These are phyloP conservation scores for Vitis hybrid DNA, from an alignment of 177 flowering plant species.

Conservation along the genomic window DNA sequence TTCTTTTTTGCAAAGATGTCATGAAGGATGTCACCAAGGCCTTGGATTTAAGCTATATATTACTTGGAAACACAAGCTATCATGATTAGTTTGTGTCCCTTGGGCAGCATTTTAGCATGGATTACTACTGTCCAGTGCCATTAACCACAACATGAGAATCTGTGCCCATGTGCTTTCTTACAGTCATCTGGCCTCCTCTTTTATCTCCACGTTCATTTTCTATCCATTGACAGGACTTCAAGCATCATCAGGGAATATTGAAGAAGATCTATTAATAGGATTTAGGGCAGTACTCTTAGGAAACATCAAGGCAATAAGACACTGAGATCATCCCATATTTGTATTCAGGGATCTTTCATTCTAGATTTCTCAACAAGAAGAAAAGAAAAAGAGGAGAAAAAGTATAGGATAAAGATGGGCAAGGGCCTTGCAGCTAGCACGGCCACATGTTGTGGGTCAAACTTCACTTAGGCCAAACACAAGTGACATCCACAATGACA, in stretches of 20 bases:
- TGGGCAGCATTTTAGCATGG: not conserved
- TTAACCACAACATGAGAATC: constrained; percentile 7
- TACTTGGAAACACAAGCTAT: not conserved
- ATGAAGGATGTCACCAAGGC: not conserved
- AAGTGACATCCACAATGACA: constrained; percentile 17
- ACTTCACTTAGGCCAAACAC: constrained; percentile 15
- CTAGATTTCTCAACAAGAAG: too few species aligned
- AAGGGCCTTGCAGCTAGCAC: constrained; percentile 1
- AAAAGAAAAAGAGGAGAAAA: not conserved
- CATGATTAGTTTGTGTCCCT: constrained; percentile 14
- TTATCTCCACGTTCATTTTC: not conserved
- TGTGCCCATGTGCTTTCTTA: constrained; percentile 19
- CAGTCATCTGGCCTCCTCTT: constrained; percentile 6
- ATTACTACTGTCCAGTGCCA: not conserved
- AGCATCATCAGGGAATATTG: too few species aligned
- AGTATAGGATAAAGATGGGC: constrained; percentile 4
- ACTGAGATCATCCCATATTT: constrained; percentile 3
- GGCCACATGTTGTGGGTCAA: constrained; percentile 24
- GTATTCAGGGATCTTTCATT: not conserved
- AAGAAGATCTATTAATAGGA: too few species aligned
- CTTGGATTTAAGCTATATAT: not conserved
- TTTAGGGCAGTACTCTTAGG: too few species aligned
- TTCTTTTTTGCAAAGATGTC: not conserved
- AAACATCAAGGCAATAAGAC: too few species aligned
- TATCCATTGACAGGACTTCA: too few species aligned